Evolutionary conservation across 306 rosid species (phyloP), one percentile per base, ranked within the genome.

Genomic region (Trifolium dubium): DNA sequence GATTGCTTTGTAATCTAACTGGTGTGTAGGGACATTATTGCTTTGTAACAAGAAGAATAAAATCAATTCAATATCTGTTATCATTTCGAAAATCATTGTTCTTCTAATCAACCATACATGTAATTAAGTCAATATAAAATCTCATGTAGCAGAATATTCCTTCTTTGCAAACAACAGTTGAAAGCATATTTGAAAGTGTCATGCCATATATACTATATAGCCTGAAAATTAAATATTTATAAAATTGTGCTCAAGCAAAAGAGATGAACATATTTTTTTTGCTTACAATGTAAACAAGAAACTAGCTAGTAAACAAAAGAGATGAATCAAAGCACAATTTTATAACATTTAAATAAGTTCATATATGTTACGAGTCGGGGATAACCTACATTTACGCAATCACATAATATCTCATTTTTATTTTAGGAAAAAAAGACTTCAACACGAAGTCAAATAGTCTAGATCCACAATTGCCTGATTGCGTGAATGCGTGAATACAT

Each of bases 31-130:
- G 14, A 34, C 61, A 58, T 5, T 28, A 44, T 44, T 59, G 70
- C 28, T 66, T 73, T 18, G 12, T 53, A 49, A 31, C 76, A 74
- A 67, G 31, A 67, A 59, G 49, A 30, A 67, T 43, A 64, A 30
- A 67, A 40, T 66, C 50, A 65, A 18, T 4, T 40, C 8, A 41
- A 12, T 15, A 29, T 55, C 8, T 67, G 34, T 39, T 49, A 50
- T 51, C 53, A 64, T 15, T 51, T 51, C 4, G 10, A 51, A 17
- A 51, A 51, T 18, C 28, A 50, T 15, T 44, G 50, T 2, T 44
- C 50, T 44, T 12, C 15, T 12, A 2, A 44, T 44, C 50, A 11
- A 44, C 19, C 46, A 28, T 23, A 23, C 23, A 23, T 40, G 72
- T 53, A 23, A 54, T 19, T 54, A 19, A 54, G 32, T 15, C 28